Evolutionary conservation across 148 eudicot genomes (phyloP), one percentile per base, ranked within the genome.

Genomic region (Suaeda aralocaspica): DNA sequence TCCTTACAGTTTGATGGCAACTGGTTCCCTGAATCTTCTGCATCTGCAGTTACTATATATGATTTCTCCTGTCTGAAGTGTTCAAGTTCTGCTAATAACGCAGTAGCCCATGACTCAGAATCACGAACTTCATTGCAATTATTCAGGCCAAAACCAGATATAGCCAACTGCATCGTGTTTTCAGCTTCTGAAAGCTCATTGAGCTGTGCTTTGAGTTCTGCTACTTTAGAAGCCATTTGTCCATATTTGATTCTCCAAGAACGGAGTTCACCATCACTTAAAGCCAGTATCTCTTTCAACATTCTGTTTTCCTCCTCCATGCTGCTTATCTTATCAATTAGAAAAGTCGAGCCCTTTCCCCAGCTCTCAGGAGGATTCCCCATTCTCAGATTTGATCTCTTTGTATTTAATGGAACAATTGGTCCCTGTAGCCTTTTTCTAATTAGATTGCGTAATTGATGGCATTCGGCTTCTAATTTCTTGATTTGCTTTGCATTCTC

Each of bases 401-500:
- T 85, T 61, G 63, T 69, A 34, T 73, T 79, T 50, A 61, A 51
- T 22, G 75, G 62, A 57, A 63, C 71, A 63, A 69, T 63, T 26
- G 87, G 78, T 79, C 78, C 84, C 0, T 87, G 85, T 25, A 83
- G 66, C 67, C 85, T 69, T 69, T 80, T 90, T 30, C 86, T 80
- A 29, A 81, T 74, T n/a, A 86, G 59, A 50, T 67, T 62, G 36
- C 89, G 81, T 62, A 92, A 72, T 67, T 87, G 78, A 64, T 87
- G 90, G 73, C 92, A 92, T 48, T 89, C 96, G 0, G 84, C 77
- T 73, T 89, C 96, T 74, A 92, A 75, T 70, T 79, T 82, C 22
- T 72, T 68, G 0, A 84, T 73, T 53, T 88, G 83, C 74, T 84
- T 86, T 19, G 75, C 46, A 66, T 69, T 78, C 56, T 87, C 89